These are phyloP conservation scores for Colletotrichum neosansevieriae DNA, from an alignment of 2,329 filamentous ascomycete species.

Conservation along the genomic window DNA sequence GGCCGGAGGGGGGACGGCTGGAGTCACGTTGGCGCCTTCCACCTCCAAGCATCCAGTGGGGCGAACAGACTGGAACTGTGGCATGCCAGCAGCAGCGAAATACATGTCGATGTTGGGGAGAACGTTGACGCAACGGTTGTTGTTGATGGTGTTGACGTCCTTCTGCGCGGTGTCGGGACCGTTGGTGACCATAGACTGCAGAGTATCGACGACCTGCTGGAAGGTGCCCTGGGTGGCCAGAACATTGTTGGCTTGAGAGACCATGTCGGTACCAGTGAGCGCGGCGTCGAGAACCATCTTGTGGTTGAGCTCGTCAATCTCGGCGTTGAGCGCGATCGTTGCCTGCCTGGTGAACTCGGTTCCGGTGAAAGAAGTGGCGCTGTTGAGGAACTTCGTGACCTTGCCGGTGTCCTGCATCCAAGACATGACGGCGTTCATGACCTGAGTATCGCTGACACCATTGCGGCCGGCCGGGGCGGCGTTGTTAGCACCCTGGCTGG, in stretches of 20 bases:
- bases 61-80: conserved; percentile 35
- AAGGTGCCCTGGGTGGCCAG: conserved; percentile 42
- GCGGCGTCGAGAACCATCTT: conserved; percentile 42
- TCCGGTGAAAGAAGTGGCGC: conserved; percentile 40
- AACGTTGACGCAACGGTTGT: conserved; percentile 44
- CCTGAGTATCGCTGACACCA: conserved; percentile 39
- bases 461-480: conserved; percentile 14
- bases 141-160: conserved; percentile 42
- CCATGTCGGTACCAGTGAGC: conserved; percentile 31
- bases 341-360: conserved; percentile 42
- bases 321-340: conserved; percentile 43
- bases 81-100: conserved; percentile 41
- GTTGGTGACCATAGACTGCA: conserved; percentile 42
- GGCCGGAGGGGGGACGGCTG: conserved; percentile 7
- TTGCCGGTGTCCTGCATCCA: conserved; percentile 43
- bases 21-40: conserved; percentile 28
- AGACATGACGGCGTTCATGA: conserved; percentile 42
- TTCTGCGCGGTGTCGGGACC: conserved; percentile 42
- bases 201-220: conserved; percentile 42
- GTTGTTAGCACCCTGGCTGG: conserved; percentile 27
- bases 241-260: conserved; percentile 40
- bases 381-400: conserved; percentile 43
- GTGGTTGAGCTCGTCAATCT: conserved; percentile 44
- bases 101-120: conserved; percentile 44
- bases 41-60: conserved; percentile 43